Evolutionary conservation across 345 rosid species (phyloP), one percentile per base, ranked within the genome.

Genomic region (Cardiospermum halicacabum): DNA sequence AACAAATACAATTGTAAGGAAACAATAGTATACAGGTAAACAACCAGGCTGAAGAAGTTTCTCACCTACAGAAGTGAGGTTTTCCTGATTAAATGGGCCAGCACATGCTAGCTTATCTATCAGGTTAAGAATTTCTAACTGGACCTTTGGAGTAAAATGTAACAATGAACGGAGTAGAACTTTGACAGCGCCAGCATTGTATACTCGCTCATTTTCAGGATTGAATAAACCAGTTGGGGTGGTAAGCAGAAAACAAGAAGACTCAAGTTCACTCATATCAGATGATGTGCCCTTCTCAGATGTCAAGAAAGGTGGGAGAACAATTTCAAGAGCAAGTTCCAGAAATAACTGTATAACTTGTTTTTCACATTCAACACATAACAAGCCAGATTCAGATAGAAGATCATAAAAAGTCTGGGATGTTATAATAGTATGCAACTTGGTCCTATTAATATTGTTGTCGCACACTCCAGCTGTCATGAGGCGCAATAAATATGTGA

Each of bases 321-420:
- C 88, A 69, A 91, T 81, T 78, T 95, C 99, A 76, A 91, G 89
- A 69, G 97, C 96, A 80, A 95, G 90, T 82, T 91, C 99, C 69
- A 87, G 69, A 72, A 95, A 74, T 63, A 95, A 73, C 78, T 86
- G 99, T 78, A 95, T 83, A 53, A 95, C 96, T 87, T 85, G 93
- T 83, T 86, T 95, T 82, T 95, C 99, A 75, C 75, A 87, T 55
- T 89, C 97, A 73, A 95, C 88, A 74, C 84, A 85, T 57, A 95
- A 82, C 96, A 95, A 84, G 69, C 96, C 91, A 77, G 97, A 95
- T 73, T 95, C 97, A 32, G 80, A 74, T 55, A 95, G 84, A 73
- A 89, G 93, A 75, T 94, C 99, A 71, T 77, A 87, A 81, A 95
- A 95, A 30, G 97, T 85, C 62, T 87, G 96, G 47, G 99, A 95